phyloP scores from a whole-genome alignment of 2,329 filamentous ascomycete species.

The Trichoderma sp. region DNA sequence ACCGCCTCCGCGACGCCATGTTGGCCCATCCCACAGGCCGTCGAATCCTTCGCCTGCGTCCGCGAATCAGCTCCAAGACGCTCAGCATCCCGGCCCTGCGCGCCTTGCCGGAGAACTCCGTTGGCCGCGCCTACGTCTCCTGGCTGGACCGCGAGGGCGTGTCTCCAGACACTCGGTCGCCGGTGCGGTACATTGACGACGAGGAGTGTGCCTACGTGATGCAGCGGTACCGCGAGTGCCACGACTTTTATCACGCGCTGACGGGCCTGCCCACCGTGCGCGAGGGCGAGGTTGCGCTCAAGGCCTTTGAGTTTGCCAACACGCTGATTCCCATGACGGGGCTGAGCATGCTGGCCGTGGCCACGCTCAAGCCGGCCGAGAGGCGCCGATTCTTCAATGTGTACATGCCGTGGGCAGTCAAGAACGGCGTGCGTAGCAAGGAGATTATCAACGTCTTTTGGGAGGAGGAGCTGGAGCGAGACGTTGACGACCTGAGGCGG shows the following conservation, averaged over 20 bases:
- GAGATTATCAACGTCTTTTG: constrained; percentile 96
- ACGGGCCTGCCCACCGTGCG: constrained; percentile 85
- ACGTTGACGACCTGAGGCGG: constrained; percentile 70
- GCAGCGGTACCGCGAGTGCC: constrained; percentile 95
- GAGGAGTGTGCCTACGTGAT: constrained; percentile 97
- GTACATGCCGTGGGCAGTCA: constrained; percentile 87
- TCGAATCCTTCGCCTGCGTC: constrained; percentile 84
- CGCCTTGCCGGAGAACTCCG: constrained; percentile 64
- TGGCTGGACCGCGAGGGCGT: constrained; percentile 97
- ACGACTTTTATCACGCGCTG: constrained; percentile 96
- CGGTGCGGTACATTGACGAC: constrained; percentile 88
- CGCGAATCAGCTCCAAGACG: constrained; percentile 78
- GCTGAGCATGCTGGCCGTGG: constrained; percentile 77
- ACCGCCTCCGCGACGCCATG: constrained; percentile 89
- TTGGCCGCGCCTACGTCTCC: constrained; percentile 77
- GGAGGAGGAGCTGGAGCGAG: constrained; percentile 87
- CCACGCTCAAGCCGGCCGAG: constrained; percentile 80
- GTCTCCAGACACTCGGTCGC: constrained; percentile 79
- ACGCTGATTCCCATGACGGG: constrained; percentile 94
- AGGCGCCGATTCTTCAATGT: constrained; percentile 68
- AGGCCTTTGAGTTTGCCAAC: constrained; percentile 96
- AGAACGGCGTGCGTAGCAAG: constrained; percentile 71
- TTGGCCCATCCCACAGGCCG: constrained; percentile 78
- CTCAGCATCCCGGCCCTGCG: constrained; percentile 67
- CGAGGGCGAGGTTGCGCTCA: constrained; percentile 97